These are phyloP conservation scores for Cucurbita pepo DNA, from an alignment of 306 rosid species.

Conservation along the genomic window DNA sequence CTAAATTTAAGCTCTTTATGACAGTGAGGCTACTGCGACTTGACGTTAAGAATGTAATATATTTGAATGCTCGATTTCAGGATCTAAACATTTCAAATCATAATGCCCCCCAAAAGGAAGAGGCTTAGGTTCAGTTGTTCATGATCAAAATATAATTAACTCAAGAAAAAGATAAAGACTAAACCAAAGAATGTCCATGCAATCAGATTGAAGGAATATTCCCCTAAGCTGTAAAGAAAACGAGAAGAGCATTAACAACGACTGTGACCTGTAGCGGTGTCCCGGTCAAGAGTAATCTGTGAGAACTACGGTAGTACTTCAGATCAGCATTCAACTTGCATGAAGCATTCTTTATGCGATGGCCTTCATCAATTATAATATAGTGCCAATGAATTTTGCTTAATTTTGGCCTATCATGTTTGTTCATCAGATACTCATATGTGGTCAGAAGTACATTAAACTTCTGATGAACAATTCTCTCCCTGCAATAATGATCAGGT, in stretches of 20 bases:
- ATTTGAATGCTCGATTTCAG: not conserved
- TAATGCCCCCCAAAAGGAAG: not conserved
- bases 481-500: conserved; percentile 45
- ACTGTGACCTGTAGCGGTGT: conserved; percentile 83
- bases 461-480: conserved; percentile 80
- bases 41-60: not conserved
- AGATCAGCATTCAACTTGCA: conserved; percentile 96
- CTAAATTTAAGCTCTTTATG: not conserved
- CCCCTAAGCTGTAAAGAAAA: no score
- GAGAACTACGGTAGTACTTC: conserved; percentile 90
- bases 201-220: no score
- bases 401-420: conserved; percentile 96
- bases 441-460: conserved; percentile 95
- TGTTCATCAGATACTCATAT: conserved; percentile 96
- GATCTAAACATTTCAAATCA: not conserved
- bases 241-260: conserved; percentile 9
- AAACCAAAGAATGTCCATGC: no score
- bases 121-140: no score
- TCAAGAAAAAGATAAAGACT: no score
- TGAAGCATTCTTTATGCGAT: conserved; percentile 99
- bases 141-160: no score
- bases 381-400: conserved; percentile 96
- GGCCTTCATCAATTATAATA: conserved; percentile 95
- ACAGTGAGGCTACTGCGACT: not conserved
- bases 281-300: conserved; percentile 94